Percentiles rank a stretch among this genome's conserved stretches.
Evolutionary conservation across 129 eudicot genomes (phyloP).

Genomic region (Chrysanthemum makinoi): DNA sequence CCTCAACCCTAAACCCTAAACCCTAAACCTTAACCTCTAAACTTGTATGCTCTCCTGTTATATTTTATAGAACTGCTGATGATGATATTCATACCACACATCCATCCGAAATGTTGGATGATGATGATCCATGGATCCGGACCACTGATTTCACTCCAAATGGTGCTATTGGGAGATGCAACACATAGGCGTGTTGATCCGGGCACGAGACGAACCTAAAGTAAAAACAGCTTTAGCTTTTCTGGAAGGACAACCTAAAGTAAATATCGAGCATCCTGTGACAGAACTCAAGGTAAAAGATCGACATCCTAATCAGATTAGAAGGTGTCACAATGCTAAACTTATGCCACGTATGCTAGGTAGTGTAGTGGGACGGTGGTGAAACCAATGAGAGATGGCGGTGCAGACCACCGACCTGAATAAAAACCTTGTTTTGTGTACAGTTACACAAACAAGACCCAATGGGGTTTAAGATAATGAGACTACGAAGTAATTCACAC

Average conservation of each 20-base stretch:
- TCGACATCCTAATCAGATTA: too few species aligned
- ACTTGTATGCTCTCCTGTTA: slow-evolving; percentile 48
- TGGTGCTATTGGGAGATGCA: slow-evolving; percentile 74
- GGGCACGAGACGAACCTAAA: slow-evolving; percentile 41
- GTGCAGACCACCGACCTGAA: too few species aligned
- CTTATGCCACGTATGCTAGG: too few species aligned
- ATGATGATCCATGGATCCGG: slow-evolving; percentile 83
- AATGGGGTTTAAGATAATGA: too few species aligned
- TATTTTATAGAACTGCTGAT: slow-evolving; percentile 68
- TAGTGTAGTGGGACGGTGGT: too few species aligned
- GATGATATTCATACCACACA: slow-evolving; percentile 51
- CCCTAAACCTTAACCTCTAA: too few species aligned
- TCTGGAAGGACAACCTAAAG: slow-evolving; percentile 33
- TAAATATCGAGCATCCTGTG: slow-evolving; percentile 6
- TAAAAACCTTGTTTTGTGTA: too few species aligned
- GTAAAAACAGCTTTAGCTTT: slow-evolving; percentile 41
- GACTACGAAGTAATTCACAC: too few species aligned
- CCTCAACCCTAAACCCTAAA: too few species aligned
- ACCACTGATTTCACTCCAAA: slow-evolving; percentile 62
- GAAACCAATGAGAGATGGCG: too few species aligned
- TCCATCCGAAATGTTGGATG: slow-evolving; percentile 68
- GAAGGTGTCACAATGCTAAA: too few species aligned
- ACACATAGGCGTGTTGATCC: slow-evolving; percentile 46
- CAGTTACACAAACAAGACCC: too few species aligned
- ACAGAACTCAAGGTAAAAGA: slow-evolving; percentile 25